Evolutionary conservation across 805 yeast species (phyloP).

Genomic region (Ogataea saltuana): DNA sequence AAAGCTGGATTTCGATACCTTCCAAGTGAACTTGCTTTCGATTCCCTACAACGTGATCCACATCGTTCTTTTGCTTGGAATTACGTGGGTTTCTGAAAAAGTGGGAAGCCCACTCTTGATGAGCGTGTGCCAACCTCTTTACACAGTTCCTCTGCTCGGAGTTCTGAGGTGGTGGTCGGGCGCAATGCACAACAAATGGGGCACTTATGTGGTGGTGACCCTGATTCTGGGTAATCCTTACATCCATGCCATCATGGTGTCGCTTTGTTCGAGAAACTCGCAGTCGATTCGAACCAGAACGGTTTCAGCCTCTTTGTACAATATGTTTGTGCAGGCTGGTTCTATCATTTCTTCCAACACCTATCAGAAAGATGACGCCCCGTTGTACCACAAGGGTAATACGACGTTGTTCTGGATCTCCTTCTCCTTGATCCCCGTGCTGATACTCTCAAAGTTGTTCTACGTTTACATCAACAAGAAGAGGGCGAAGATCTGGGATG

Average conservation of each 20-base stretch:
- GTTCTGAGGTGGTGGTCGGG: conserved; percentile 33
- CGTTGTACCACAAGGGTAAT: conserved; percentile 62
- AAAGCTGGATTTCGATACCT: conserved; percentile 52
- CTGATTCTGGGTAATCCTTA: conserved; percentile 44
- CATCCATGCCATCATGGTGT: conserved; percentile 55
- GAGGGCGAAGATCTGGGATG: conserved; percentile 52
- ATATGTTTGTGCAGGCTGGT: conserved; percentile 63
- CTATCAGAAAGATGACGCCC: conserved; percentile 57
- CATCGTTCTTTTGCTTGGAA: conserved; percentile 36
- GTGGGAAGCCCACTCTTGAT: conserved; percentile 31
- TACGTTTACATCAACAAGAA: conserved; percentile 43
- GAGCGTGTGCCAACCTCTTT: conserved; percentile 29
- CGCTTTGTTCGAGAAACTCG: conserved; percentile 64
- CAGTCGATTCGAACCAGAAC: conserved; percentile 65
- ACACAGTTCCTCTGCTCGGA: conserved; percentile 28
- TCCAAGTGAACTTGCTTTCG: conserved; percentile 50
- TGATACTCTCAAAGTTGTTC: conserved; percentile 37
- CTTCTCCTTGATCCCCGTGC: conserved; percentile 30
- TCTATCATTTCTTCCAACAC: conserved; percentile 55
- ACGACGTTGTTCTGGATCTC: conserved; percentile 39
- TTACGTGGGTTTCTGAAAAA: conserved; percentile 41
- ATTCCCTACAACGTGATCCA: conserved; percentile 49
- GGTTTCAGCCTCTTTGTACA: conserved; percentile 63
- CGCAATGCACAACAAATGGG: conserved; percentile 30
- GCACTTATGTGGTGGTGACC: conserved; percentile 28